phyloP scores from a whole-genome alignment of 140 eudicot species.

The Ambrosia hybrid region DNA sequence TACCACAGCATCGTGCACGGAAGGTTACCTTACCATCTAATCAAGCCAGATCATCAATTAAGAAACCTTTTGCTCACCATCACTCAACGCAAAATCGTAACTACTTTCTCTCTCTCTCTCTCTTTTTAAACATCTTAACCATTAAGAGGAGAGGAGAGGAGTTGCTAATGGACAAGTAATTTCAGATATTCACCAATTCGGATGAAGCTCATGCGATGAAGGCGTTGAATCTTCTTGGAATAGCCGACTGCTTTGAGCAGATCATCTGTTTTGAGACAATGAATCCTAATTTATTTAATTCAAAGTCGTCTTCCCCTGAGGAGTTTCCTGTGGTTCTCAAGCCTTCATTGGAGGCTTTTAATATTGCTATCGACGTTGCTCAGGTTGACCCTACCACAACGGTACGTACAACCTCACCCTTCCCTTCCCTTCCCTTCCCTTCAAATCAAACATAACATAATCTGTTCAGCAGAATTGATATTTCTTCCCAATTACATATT shows the following conservation, averaged over 20 bases:
- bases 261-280: slow-evolving; percentile 87
- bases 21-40: slow-evolving; percentile 82
- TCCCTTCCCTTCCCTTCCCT: too few relatives aligned
- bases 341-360: slow-evolving; percentile 77
- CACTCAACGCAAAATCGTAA: slow-evolving; percentile 76
- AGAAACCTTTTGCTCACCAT: slow-evolving; percentile 62
- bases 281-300: slow-evolving; percentile 61
- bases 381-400: slow-evolving; percentile 76
- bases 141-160: too few relatives aligned
- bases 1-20: slow-evolving; percentile 97
- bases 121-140: too few relatives aligned
- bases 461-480: too few relatives aligned
- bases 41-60: slow-evolving; percentile 71
- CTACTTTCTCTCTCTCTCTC: neutral
- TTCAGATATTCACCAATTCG: slow-evolving; percentile 90
- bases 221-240: slow-evolving; percentile 70
- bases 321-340: slow-evolving; percentile 78
- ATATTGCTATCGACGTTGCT: slow-evolving; percentile 65
- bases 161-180: too few relatives aligned
- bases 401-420: slow-evolving; percentile 31
- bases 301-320: slow-evolving; percentile 55
- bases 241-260: slow-evolving; percentile 75
- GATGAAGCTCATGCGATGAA: slow-evolving; percentile 70
- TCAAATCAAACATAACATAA: too few relatives aligned
- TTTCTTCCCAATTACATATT: too few relatives aligned